These are phyloP conservation scores for Kodamaea leandrae DNA, from an alignment of 805 yeast species.

Conservation along the genomic window DNA sequence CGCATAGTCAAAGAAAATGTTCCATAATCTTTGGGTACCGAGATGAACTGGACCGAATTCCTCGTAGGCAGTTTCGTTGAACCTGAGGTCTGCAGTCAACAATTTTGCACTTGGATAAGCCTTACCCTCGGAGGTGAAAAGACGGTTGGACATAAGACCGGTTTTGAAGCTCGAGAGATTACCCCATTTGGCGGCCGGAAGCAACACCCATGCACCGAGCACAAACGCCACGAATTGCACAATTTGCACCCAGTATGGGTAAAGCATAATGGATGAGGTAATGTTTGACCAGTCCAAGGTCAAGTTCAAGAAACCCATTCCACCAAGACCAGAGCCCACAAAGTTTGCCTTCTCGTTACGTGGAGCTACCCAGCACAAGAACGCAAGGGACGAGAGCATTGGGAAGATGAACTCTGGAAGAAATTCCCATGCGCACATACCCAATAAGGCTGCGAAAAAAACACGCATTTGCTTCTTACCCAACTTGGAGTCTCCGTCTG, in stretches of 20 bases:
- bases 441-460: constrained; percentile 18
- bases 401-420: constrained; percentile 25
- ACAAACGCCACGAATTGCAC: constrained; percentile 24
- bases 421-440: constrained; percentile 21
- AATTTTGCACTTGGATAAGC: constrained; percentile 20
- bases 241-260: constrained; percentile 26
- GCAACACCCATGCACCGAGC: constrained; percentile 23
- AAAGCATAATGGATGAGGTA: constrained; percentile 23
- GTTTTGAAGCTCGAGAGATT: constrained; percentile 16
- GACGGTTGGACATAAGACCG: constrained; percentile 25
- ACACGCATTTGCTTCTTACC: constrained; percentile 18
- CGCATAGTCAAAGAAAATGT: constrained; percentile 26
- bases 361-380: constrained; percentile 25
- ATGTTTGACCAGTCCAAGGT: constrained; percentile 27
- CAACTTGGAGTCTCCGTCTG: constrained; percentile 10
- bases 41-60: constrained; percentile 22
- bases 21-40: constrained; percentile 27
- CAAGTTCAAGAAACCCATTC: constrained; percentile 25
- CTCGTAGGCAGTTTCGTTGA: constrained; percentile 23
- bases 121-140: constrained; percentile 18
- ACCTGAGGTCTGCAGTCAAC: constrained; percentile 16
- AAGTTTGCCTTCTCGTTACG: constrained; percentile 18
- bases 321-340: constrained; percentile 26
- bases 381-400: constrained; percentile 23
- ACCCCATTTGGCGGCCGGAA: constrained; percentile 27